A percentile compares a stretch with the other conserved stretches of the same genome.
Conservation (phyloP, 148 eudicot genomes). For the Pharnaceum exiguum region DNA sequence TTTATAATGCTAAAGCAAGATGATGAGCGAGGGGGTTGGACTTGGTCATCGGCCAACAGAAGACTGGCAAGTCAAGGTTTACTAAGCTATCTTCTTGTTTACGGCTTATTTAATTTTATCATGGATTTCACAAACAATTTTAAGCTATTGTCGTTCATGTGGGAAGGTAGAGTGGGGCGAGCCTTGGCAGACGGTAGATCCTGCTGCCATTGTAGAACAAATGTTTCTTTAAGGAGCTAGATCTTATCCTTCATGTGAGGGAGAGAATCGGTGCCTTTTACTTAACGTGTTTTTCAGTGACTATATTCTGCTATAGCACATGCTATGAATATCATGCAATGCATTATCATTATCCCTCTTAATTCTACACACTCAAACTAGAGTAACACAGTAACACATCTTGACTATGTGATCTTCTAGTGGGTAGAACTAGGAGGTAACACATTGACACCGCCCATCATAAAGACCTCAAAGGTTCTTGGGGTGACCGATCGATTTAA, state of each 20-base stretch:
- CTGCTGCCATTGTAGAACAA: too few species aligned
- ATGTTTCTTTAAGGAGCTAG: neutral
- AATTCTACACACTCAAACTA: too few species aligned
- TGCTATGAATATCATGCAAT: neutral
- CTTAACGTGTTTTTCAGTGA: slow-evolving; percentile 20
- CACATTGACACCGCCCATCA: too few species aligned
- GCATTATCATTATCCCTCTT: too few species aligned
- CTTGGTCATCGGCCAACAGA: slow-evolving; percentile 3
- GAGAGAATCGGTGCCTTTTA: slow-evolving; percentile 1
- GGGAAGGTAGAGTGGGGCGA: neutral
- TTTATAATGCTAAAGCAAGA: neutral
- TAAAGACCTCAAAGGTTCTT: too few species aligned
- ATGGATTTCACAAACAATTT: neutral
- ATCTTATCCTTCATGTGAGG: slow-evolving; percentile 18
- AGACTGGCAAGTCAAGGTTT: neutral
- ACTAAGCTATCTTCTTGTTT: neutral
- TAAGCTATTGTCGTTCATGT: neutral
- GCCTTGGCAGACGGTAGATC: too few species aligned
- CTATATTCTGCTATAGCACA: slow-evolving; percentile 18
- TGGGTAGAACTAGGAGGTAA: too few species aligned
- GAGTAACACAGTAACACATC: too few species aligned
- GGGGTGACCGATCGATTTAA: too few species aligned
- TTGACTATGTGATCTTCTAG: too few species aligned
- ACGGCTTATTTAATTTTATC: neutral
- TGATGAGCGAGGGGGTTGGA: neutral